Evolutionary conservation across 352 stramenopile species (phyloP).

Genomic region (Pythium rishiriense): DNA sequence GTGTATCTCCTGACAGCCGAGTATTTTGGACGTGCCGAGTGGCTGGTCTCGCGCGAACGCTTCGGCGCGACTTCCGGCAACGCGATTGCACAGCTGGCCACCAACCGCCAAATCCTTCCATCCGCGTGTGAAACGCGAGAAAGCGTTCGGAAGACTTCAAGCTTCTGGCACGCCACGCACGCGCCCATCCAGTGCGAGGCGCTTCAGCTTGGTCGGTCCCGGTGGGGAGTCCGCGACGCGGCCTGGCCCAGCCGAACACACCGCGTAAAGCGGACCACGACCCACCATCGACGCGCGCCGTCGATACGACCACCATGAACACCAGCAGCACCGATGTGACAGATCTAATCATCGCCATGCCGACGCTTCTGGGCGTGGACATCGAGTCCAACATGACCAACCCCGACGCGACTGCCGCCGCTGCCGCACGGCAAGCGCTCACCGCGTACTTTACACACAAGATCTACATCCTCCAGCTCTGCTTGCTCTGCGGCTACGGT

Average conservation of each 20-base stretch:
- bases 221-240: too few relatives aligned
- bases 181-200: not conserved
- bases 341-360: not conserved
- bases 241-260: not conserved
- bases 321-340: not conserved
- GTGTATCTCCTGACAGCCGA: not conserved
- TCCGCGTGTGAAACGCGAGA: not conserved
- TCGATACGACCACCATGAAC: not conserved
- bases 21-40: not conserved
- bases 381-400: not conserved
- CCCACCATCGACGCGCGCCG: not conserved
- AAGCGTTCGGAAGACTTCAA: not conserved
- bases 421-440: not conserved
- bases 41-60: not conserved
- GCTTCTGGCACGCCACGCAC: not conserved
- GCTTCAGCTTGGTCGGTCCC: too few relatives aligned
- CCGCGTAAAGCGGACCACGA: not conserved
- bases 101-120: constrained; percentile 2
- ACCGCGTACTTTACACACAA: constrained; percentile 23
- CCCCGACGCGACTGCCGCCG: not conserved
- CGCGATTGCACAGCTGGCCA: not conserved
- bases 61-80: constrained; percentile 15
- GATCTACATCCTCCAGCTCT: constrained; percentile 18
- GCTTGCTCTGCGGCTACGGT: constrained; percentile 24
- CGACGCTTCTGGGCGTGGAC: not conserved